phyloP scores from a whole-genome alignment of 2,329 filamentous ascomycete species.

The Neofusicoccum laricinum region DNA sequence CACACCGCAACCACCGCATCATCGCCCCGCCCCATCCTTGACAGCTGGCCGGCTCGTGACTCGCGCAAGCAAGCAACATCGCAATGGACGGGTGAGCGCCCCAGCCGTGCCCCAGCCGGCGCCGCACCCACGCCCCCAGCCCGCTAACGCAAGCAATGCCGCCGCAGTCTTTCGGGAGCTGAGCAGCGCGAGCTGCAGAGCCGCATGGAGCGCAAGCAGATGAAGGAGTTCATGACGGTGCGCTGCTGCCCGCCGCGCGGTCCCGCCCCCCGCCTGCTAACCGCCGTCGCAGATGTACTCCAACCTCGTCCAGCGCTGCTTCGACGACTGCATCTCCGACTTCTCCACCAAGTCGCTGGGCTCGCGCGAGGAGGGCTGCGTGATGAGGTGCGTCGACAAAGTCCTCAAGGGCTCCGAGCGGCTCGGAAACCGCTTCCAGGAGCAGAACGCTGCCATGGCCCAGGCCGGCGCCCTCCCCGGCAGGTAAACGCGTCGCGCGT shows the following conservation, averaged over 20 bases:
- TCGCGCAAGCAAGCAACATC: background rate
- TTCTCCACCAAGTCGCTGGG: conserved; percentile 96
- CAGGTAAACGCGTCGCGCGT: conserved; percentile 28
- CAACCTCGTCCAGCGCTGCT: conserved; percentile 82
- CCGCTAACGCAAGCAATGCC: conserved; percentile 12
- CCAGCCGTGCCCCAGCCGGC: background rate
- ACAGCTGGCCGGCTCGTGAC: conserved; percentile 4
- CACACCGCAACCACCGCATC: conserved; percentile 4
- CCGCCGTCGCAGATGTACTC: conserved; percentile 59
- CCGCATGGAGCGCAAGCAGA: conserved; percentile 96
- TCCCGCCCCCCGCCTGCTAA: conserved; percentile 15
- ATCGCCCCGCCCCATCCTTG: conserved; percentile 1
- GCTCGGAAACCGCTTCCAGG: conserved; percentile 85
- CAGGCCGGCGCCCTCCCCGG: conserved; percentile 55
- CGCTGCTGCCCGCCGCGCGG: conserved; percentile 38
- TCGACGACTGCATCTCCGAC: conserved; percentile 95
- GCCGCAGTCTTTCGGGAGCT: conserved; percentile 62
- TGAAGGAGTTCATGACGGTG: conserved; percentile 99
- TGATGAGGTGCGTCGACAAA: conserved; percentile 94
- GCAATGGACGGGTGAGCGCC: conserved; percentile 24
- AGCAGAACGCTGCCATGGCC: conserved; percentile 67
- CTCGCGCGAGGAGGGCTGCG: conserved; percentile 83
- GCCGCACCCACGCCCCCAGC: background rate
- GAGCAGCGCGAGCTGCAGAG: conserved; percentile 92
- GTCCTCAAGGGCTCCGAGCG: conserved; percentile 89